Evolutionary conservation across 2,329 filamentous ascomycete species (phyloP), one percentile per base, ranked within the genome.

Genomic region (Setomelanomma holmii): DNA sequence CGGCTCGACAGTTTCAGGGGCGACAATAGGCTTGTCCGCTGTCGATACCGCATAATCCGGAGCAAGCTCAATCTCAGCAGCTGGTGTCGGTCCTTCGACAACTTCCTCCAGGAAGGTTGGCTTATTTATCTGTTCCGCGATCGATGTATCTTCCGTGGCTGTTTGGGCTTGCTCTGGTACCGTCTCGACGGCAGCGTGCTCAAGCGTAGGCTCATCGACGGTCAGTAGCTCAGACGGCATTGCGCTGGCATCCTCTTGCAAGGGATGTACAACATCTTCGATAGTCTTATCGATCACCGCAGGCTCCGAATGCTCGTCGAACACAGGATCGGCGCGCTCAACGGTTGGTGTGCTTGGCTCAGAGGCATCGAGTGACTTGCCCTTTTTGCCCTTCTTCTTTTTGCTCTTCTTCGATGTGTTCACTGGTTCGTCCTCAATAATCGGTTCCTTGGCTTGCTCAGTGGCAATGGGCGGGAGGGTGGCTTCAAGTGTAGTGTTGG

Each of bases 371-470:
- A 30, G 11, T 1, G 51, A 38, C 34, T 58, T 56, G 5, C 36
- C 48, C 42, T 61, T 65, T 42, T 62, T 65, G 12, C 45, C 53
- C 45, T 67, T 66, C 53, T 63, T 66, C 36, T 64, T 67, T 53
- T 61, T 65, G 39, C 47, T 53, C 44, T 62, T 64, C 44, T 61
- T 64, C 4, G 55, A 53, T 16, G 50, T 38, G 3, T 43, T 8
- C 16, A 49, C 23, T 2, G 40, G 16, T 44, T 60, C 53, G 20
- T 60, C 50, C 5, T 55, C 51, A 6, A 45, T 8, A 10, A 34
- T n/a, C 27, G 27, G 24, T 24, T 43, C 44, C 23, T 36, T 16
- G n/a, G 24, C 12, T 36, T n/a, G 34, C n/a, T 16, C 34, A 7
- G 34, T 17, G 14, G 10, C 10, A 36, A n/a, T n/a, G n/a, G n/a